These are phyloP conservation scores for Camellia granthamiana DNA, from an alignment of 148 eudicot species.

Conservation along the genomic window DNA sequence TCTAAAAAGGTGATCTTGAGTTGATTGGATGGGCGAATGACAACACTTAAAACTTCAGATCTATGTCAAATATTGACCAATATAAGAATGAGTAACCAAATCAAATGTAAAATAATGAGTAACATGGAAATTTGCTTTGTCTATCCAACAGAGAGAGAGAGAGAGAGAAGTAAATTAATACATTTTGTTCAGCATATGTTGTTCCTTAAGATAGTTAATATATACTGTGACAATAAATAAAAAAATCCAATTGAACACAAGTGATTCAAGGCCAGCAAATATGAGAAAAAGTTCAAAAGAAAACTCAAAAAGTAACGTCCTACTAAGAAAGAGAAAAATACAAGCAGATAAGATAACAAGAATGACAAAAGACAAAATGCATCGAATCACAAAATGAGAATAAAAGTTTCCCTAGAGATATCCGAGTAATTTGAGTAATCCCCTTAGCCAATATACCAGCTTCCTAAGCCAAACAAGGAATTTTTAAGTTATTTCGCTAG, in stretches of 20 bases:
- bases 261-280: neutral
- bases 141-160: neutral
- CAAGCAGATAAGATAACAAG: neutral
- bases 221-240: neutral
- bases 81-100: neutral
- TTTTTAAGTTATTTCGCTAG: neutral
- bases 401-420: neutral
- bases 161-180: neutral
- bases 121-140: neutral
- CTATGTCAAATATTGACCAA: slow-evolving; percentile 31
- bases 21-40: slow-evolving; percentile 74
- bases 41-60: slow-evolving; percentile 83
- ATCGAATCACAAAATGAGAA: neutral
- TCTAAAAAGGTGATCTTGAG: slow-evolving; percentile 97
- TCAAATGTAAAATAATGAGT: neutral
- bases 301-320: neutral
- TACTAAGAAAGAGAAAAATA: neutral
- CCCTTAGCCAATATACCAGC: too few species aligned
- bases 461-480: too few species aligned
- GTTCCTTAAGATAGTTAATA: neutral
- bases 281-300: neutral
- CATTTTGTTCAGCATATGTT: neutral
- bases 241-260: neutral
- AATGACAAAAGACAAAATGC: neutral
- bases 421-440: neutral